Evolutionary conservation across 1,284 basidiomycete species (phyloP).

Genomic region (Bjerkandera adusta): DNA sequence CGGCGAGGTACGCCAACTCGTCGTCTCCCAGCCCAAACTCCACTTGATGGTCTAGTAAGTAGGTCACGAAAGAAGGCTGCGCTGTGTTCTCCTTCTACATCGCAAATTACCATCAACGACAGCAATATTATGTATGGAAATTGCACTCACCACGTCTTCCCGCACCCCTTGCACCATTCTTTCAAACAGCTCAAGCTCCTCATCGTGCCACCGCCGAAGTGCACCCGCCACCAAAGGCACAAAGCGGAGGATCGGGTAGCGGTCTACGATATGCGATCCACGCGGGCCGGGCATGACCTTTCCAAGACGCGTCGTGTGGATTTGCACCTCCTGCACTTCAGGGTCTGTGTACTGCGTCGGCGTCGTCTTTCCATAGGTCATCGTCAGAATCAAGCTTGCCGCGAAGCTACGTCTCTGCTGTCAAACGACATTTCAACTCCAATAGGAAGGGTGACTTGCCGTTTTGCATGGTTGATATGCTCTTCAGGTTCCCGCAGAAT

Average conservation of each 20-base stretch:
- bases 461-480: slow-evolving; percentile 52
- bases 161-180: slow-evolving; percentile 45
- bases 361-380: slow-evolving; percentile 62
- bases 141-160: slow-evolving; percentile 39
- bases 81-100: slow-evolving; percentile 35
- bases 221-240: slow-evolving; percentile 55
- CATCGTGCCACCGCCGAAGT: slow-evolving; percentile 48
- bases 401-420: slow-evolving; percentile 47
- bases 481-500: slow-evolving; percentile 45
- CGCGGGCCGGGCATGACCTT: slow-evolving; percentile 51
- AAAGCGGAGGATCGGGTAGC: slow-evolving; percentile 51
- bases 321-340: slow-evolving; percentile 51
- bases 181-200: slow-evolving; percentile 57
- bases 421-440: neutral
- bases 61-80: slow-evolving; percentile 51
- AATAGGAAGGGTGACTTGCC: slow-evolving; percentile 30
- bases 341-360: slow-evolving; percentile 52
- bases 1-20: slow-evolving; percentile 59
- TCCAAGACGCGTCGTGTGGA: slow-evolving; percentile 46
- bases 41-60: slow-evolving; percentile 50
- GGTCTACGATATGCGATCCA: slow-evolving; percentile 48
- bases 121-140: neutral
- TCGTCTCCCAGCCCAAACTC: slow-evolving; percentile 48
- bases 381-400: slow-evolving; percentile 58
- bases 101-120: neutral